A percentile compares a stretch with the other conserved stretches of the same genome.
Evolutionary conservation across 1,284 basidiomycete genomes (phyloP).

Genomic region (Cryptococcus deneoformans): DNA sequence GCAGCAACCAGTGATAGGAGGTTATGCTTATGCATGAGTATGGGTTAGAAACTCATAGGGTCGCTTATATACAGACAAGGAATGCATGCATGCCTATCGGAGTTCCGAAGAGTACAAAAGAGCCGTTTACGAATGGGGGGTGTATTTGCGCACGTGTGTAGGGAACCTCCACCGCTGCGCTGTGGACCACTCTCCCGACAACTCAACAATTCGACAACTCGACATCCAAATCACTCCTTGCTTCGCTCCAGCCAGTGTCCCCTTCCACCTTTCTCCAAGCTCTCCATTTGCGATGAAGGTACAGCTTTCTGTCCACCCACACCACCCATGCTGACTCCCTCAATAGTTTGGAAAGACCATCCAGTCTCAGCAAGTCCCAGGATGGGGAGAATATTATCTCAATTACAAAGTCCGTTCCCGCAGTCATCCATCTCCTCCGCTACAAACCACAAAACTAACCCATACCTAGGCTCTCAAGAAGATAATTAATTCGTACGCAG

Average conservation of each 20-base stretch:
- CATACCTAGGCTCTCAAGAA: slow-evolving; percentile 43
- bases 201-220: too few species aligned
- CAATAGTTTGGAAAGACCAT: slow-evolving; percentile 96
- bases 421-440: neutral
- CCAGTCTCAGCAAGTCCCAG: slow-evolving; percentile 92
- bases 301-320: too few species aligned
- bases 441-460: neutral
- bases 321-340: too few species aligned
- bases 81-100: too few species aligned
- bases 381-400: slow-evolving; percentile 94
- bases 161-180: neutral
- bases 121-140: too few species aligned
- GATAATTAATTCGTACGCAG: slow-evolving; percentile 97
- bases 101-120: too few species aligned
- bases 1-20: too few species aligned
- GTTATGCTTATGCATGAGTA: too few species aligned
- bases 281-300: neutral
- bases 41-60: too few species aligned
- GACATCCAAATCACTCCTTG: neutral
- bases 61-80: too few species aligned
- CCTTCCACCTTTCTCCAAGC: neutral
- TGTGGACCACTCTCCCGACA: neutral
- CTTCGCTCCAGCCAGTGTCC: neutral
- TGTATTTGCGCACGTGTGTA: too few species aligned
- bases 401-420: slow-evolving; percentile 75